These are phyloP conservation scores for Candida loeiensis DNA, from an alignment of 805 yeast species.

Conservation along the genomic window DNA sequence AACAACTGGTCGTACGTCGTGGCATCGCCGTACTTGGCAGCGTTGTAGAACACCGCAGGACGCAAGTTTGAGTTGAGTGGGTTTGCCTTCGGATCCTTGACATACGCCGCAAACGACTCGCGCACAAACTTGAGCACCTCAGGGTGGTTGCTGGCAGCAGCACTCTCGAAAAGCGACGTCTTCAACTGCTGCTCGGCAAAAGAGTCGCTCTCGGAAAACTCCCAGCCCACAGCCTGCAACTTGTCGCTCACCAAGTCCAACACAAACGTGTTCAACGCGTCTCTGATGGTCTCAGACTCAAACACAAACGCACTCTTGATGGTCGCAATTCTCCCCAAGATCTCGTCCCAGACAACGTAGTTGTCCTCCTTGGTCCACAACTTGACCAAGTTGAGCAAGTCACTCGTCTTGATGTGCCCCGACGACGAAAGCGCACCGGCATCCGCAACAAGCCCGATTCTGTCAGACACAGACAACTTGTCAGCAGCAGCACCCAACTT, in stretches of 20 bases:
- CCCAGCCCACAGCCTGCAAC: conserved; percentile 60
- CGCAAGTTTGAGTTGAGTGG: conserved; percentile 68
- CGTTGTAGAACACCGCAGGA: conserved; percentile 60
- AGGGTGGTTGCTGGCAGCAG: conserved; percentile 50
- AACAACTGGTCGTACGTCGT: conserved; percentile 61
- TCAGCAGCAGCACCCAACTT: conserved; percentile 64
- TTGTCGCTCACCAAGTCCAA: conserved; percentile 55
- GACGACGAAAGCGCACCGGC: conserved; percentile 68
- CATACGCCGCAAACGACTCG: conserved; percentile 50
- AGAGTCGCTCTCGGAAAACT: conserved; percentile 51
- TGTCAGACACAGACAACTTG: conserved; percentile 67
- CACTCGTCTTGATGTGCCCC: conserved; percentile 62
- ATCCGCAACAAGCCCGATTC: conserved; percentile 79
- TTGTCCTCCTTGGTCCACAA: conserved; percentile 58
- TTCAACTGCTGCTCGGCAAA: conserved; percentile 66
- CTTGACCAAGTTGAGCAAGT: conserved; percentile 55
- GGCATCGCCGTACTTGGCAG: conserved; percentile 60
- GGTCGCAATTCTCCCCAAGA: conserved; percentile 45
- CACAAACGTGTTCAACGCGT: conserved; percentile 50
- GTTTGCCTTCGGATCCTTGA: conserved; percentile 54
- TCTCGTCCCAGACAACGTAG: conserved; percentile 67
- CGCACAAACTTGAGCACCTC: conserved; percentile 45
- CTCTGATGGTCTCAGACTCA: conserved; percentile 45
- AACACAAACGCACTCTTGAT: conserved; percentile 54
- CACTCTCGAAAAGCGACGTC: conserved; percentile 57